Conservation (phyloP, 2,329 filamentous ascomycete species). For the Paraconiothyrium brasiliense region DNA sequence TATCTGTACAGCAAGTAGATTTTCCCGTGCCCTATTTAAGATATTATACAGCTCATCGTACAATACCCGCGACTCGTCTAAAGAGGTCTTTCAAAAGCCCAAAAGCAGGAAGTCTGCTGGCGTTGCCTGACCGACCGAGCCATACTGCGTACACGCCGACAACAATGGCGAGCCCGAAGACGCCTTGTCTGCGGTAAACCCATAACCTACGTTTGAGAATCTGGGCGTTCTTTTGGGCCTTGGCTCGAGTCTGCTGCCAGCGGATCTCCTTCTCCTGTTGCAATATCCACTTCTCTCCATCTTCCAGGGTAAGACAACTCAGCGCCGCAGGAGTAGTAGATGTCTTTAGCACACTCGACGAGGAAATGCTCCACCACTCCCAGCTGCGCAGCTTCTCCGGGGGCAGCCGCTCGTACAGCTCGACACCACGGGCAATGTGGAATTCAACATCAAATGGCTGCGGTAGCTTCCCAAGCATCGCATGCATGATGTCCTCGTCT, state of each 20-base stretch:
- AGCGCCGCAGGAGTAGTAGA: conserved; percentile 65
- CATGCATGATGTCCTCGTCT: conserved; percentile 86
- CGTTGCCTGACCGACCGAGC: conserved; percentile 37
- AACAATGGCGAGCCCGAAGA: conserved; percentile 61
- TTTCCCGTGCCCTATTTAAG: conserved; percentile 6
- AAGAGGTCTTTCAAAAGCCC: conserved; percentile 31
- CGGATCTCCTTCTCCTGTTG: conserved; percentile 77
- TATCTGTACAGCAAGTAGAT: neutral
- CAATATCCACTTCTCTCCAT: conserved; percentile 74
- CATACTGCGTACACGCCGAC: conserved; percentile 49
- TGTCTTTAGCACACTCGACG: conserved; percentile 85
- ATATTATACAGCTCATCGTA: neutral
- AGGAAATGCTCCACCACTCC: conserved; percentile 77
- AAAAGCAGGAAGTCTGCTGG: conserved; percentile 19
- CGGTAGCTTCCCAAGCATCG: conserved; percentile 86
- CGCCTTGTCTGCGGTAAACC: conserved; percentile 72
- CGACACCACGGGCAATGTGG: conserved; percentile 73
- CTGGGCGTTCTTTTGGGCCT: conserved; percentile 54
- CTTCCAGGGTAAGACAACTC: conserved; percentile 66
- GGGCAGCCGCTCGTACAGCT: conserved; percentile 72
- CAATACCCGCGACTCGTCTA: conserved; percentile 23
- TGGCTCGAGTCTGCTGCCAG: conserved; percentile 68
- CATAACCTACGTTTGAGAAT: conserved; percentile 58
- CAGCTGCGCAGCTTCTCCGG: conserved; percentile 72
- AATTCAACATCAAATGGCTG: conserved; percentile 80